Evolutionary conservation across 257 asterid species (phyloP).

Genomic region (Nicotiana paniculata): DNA sequence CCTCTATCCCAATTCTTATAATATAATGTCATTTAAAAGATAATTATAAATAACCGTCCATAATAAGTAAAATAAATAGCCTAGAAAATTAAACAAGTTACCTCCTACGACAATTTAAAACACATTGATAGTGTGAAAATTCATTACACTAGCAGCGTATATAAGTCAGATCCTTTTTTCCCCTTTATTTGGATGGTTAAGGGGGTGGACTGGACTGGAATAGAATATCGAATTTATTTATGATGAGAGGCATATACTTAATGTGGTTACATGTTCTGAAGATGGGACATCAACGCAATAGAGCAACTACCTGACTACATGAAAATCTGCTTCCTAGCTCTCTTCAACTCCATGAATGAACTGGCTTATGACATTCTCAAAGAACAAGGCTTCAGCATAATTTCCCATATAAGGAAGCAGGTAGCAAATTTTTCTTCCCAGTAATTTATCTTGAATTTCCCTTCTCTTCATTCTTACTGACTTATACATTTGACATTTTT

Average conservation of each 20-base stretch:
- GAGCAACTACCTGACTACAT: slow-evolving; percentile 41
- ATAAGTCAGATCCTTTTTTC: background rate
- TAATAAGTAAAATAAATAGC: background rate
- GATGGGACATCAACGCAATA: slow-evolving; percentile 37
- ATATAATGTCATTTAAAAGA: background rate
- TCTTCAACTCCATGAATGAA: slow-evolving; percentile 41
- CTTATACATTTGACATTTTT: background rate
- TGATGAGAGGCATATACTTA: background rate
- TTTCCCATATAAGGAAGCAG: slow-evolving; percentile 30
- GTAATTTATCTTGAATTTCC: background rate
- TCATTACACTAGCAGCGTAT: background rate
- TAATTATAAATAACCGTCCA: background rate
- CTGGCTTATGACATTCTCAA: slow-evolving; percentile 39
- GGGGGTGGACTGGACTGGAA: background rate
- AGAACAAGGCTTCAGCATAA: slow-evolving; percentile 40
- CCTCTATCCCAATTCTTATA: no score
- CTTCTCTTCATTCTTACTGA: background rate
- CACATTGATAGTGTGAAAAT: background rate
- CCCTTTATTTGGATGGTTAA: background rate
- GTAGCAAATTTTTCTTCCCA: slow-evolving; percentile 1
- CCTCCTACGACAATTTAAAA: background rate
- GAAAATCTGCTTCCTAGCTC: slow-evolving; percentile 32
- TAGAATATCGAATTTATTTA: background rate
- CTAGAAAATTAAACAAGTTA: background rate
- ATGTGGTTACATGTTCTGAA: background rate